Evolutionary conservation across 2,329 filamentous ascomycete genomes (phyloP).

Genomic region (Colletotrichum godetiae): DNA sequence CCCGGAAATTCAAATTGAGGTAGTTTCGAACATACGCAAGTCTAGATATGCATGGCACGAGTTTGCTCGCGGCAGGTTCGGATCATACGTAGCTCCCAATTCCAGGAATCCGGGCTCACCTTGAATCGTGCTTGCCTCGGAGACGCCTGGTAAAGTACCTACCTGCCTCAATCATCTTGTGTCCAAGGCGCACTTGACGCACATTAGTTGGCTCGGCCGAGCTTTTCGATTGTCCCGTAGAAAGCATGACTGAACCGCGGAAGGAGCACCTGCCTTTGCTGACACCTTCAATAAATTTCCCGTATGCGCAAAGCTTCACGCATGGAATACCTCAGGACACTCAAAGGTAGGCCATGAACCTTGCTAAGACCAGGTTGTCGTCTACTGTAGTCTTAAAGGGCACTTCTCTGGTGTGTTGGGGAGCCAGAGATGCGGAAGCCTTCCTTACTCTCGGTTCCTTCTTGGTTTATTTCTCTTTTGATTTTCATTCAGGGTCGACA

Average conservation of each 20-base stretch:
- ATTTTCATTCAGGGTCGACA: neutral
- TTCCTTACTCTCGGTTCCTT: neutral
- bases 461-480: neutral
- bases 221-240: neutral
- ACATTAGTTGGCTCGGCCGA: neutral
- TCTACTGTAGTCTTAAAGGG: no score
- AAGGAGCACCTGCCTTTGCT: neutral
- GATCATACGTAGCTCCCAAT: neutral
- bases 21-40: neutral
- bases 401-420: neutral
- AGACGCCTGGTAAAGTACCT: neutral
- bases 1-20: neutral
- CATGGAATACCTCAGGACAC: neutral
- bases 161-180: neutral
- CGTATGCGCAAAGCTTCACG: no score
- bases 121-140: neutral
- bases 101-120: neutral
- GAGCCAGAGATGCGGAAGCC: neutral
- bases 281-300: neutral
- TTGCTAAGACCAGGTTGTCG: no score
- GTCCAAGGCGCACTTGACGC: neutral
- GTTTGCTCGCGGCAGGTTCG: neutral
- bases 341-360: no score
- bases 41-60: neutral
- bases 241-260: neutral